Percentiles rank a stretch among this genome's conserved stretches.
phyloP scores from a whole-genome alignment of 306 rosid species.

The Cicer yamashitae region DNA sequence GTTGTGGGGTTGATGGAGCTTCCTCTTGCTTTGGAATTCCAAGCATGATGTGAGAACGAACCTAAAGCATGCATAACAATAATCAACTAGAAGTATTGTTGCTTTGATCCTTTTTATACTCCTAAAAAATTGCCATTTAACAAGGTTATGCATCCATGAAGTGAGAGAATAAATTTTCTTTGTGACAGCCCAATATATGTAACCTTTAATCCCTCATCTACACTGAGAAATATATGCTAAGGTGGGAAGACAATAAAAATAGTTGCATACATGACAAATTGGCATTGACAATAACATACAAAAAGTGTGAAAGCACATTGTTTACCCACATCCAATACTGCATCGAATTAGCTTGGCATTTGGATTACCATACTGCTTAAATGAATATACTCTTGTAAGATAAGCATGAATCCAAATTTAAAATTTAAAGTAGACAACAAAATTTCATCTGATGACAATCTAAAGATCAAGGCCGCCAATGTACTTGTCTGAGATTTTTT shows the following conservation, averaged over 20 bases:
- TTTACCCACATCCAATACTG: slow-evolving; percentile 28
- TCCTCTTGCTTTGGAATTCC: slow-evolving; percentile 87
- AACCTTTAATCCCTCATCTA: slow-evolving; percentile 15
- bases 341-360: slow-evolving; percentile 24
- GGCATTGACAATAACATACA: slow-evolving; percentile 3
- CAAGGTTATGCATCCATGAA: slow-evolving; percentile 22
- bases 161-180: slow-evolving; percentile 21
- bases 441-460: slow-evolving; percentile 19
- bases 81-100: slow-evolving; percentile 28
- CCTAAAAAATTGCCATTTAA: slow-evolving; percentile 40
- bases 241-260: background rate
- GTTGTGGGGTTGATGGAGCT: slow-evolving; percentile 86
- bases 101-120: slow-evolving; percentile 31
- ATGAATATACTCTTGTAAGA: slow-evolving; percentile 12
- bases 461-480: slow-evolving; percentile 10
- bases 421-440: slow-evolving; percentile 15
- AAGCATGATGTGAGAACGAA: slow-evolving; percentile 83
- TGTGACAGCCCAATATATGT: slow-evolving; percentile 4
- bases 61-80: slow-evolving; percentile 55
- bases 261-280: slow-evolving; percentile 27
- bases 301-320: slow-evolving; percentile 25
- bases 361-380: slow-evolving; percentile 29
- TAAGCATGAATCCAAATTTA: slow-evolving; percentile 28
- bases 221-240: slow-evolving; percentile 2
- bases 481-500: background rate